phyloP scores from a whole-genome alignment of 1,284 basidiomycete genomes.

The Fomitopsis pinicola region DNA sequence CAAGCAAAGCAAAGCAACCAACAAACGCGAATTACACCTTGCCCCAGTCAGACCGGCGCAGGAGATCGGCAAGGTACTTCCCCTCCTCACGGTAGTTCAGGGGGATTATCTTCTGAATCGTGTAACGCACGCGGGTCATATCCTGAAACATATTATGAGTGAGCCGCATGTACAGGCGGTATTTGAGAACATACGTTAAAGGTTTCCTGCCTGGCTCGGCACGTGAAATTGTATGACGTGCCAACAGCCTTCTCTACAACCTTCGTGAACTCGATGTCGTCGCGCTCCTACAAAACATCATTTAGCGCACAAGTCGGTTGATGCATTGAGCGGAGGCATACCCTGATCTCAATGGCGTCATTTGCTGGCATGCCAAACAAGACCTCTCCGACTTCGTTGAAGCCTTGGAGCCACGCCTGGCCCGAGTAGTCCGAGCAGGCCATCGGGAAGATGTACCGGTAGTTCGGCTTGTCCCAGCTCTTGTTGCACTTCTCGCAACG shows the following conservation, averaged over 20 bases:
- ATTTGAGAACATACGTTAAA: slow-evolving; percentile 64
- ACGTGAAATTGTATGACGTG: slow-evolving; percentile 78
- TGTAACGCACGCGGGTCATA: slow-evolving; percentile 75
- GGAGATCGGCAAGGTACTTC: slow-evolving; percentile 50
- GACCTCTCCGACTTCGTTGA: slow-evolving; percentile 86
- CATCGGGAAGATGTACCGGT: slow-evolving; percentile 90
- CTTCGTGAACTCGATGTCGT: slow-evolving; percentile 60
- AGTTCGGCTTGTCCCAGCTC: slow-evolving; percentile 69
- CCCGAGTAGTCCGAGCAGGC: slow-evolving; percentile 88
- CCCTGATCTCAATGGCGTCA: slow-evolving; percentile 74
- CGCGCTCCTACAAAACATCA: slow-evolving; percentile 47
- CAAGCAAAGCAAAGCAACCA: background rate
- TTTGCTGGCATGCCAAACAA: slow-evolving; percentile 82
- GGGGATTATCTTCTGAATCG: slow-evolving; percentile 63
- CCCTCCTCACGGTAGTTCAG: slow-evolving; percentile 76
- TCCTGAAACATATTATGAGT: slow-evolving; percentile 45
- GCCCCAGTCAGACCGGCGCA: slow-evolving; percentile 28
- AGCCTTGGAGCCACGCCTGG: slow-evolving; percentile 91
- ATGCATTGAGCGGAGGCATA: slow-evolving; percentile 25
- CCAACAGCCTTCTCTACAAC: slow-evolving; percentile 67
- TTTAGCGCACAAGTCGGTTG: background rate
- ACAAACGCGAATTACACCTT: background rate
- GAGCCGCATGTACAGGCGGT: background rate
- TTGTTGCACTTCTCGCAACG: slow-evolving; percentile 93
- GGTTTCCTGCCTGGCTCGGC: slow-evolving; percentile 85